Evolutionary conservation across 148 eudicot genomes (phyloP).

Genomic region (Linanthus parryae): DNA sequence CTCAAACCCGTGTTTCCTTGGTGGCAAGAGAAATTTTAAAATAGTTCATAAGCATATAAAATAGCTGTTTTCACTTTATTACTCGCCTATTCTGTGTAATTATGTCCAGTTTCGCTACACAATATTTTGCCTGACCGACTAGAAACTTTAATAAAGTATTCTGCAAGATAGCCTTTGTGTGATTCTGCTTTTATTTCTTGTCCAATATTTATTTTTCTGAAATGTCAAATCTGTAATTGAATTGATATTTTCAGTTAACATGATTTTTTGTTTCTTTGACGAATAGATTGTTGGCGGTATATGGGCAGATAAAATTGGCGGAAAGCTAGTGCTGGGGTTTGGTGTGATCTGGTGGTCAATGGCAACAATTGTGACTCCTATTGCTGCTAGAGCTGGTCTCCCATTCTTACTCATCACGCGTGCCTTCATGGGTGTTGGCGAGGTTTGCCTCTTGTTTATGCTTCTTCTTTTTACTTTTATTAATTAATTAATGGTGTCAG

Average conservation of each 20-base stretch:
- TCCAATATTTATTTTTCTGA: neutral
- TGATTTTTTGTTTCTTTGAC: conserved; percentile 12
- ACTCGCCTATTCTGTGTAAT: neutral
- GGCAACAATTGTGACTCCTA: conserved; percentile 88
- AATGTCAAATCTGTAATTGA: neutral
- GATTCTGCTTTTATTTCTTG: neutral
- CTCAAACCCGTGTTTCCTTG: neutral
- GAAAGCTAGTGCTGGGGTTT: conserved; percentile 87
- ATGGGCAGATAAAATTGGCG: conserved; percentile 98
- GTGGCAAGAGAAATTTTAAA: no score
- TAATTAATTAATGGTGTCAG: neutral
- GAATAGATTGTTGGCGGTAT: conserved; percentile 90
- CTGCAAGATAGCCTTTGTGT: neutral
- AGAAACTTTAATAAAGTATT: neutral
- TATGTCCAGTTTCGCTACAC: neutral
- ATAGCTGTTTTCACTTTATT: no score
- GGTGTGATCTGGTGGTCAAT: conserved; percentile 99
- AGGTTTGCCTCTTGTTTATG: conserved; percentile 47
- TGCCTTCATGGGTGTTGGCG: conserved; percentile 98
- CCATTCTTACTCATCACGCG: conserved; percentile 85
- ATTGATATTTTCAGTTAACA: conserved; percentile 7
- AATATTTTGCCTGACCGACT: neutral
- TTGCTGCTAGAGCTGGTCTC: conserved; percentile 86
- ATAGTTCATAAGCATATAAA: no score
- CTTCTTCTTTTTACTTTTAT: neutral